These are phyloP conservation scores for Plantago coronopus DNA, from an alignment of 305 asterid genomes.

Conservation along the genomic window DNA sequence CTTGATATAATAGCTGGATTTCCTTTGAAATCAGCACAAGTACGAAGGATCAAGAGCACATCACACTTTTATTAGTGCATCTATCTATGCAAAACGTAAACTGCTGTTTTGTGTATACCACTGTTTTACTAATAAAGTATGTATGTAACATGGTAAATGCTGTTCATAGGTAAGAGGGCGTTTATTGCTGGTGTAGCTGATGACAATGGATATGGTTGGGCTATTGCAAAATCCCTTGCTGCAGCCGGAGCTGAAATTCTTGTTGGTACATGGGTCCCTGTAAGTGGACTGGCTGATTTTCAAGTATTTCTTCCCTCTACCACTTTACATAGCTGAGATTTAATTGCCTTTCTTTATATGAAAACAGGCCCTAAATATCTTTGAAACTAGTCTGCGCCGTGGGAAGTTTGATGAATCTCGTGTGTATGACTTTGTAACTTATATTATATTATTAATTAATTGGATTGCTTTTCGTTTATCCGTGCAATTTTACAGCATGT, in stretches of 20 bases:
- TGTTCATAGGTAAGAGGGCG: slow-evolving; percentile 69
- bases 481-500: slow-evolving; percentile 13
- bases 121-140: not conserved
- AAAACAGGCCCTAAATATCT: slow-evolving; percentile 70
- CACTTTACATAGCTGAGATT: slow-evolving; percentile 22
- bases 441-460: no score
- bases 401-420: slow-evolving; percentile 90
- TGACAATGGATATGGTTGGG: slow-evolving; percentile 96
- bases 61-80: not conserved
- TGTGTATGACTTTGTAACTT: slow-evolving; percentile 42
- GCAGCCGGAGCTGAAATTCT: slow-evolving; percentile 93
- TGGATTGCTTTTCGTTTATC: slow-evolving; percentile 5
- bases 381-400: slow-evolving; percentile 83
- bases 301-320: slow-evolving; percentile 6
- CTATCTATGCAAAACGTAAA: not conserved
- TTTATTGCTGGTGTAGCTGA: slow-evolving; percentile 90
- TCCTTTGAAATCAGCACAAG: no score
- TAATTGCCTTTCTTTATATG: slow-evolving; percentile 23
- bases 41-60: no score
- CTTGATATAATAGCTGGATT: no score
- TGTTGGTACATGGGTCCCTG: slow-evolving; percentile 90
- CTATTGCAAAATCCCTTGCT: slow-evolving; percentile 83
- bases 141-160: slow-evolving; percentile 18
- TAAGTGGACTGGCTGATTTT: slow-evolving; percentile 36
- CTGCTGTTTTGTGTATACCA: not conserved